A percentile compares a stretch with the other conserved stretches of the same genome.
phyloP scores from a whole-genome alignment of 345 rosid genomes.

The Dovyalis caffra region DNA sequence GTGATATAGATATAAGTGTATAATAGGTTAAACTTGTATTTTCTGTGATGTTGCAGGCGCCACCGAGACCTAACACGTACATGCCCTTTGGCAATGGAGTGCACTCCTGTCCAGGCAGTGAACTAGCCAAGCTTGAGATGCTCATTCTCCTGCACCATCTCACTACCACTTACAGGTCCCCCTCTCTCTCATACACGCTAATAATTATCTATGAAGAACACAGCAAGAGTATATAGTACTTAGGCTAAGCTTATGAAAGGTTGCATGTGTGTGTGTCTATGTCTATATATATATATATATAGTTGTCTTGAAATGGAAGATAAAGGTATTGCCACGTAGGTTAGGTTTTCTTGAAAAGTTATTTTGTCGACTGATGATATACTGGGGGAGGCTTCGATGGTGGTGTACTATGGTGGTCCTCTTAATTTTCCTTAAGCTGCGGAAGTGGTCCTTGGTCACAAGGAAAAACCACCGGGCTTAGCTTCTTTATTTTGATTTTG shows the following conservation, averaged over 20 bases:
- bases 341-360: background rate
- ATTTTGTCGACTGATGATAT: background rate
- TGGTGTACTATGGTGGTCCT: constrained; percentile 22
- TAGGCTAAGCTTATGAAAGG: background rate
- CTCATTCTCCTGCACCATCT: constrained; percentile 86
- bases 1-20: too few relatives aligned
- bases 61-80: constrained; percentile 73
- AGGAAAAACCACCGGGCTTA: background rate
- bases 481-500: background rate
- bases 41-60: constrained; percentile 59
- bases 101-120: constrained; percentile 98
- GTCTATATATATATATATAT: too few relatives aligned
- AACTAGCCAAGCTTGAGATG: constrained; percentile 93
- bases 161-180: constrained; percentile 67
- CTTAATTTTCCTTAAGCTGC: constrained; percentile 23
- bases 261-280: background rate
- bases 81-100: constrained; percentile 94
- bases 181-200: background rate
- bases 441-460: constrained; percentile 32
- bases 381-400: background rate
- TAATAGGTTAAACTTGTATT: background rate
- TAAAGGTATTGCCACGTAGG: background rate
- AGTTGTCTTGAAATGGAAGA: constrained; percentile 15
- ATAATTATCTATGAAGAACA: background rate
- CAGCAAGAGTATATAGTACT: background rate